phyloP scores from a whole-genome alignment of 1,284 basidiomycete species.

The Trichosporon ovoides region DNA sequence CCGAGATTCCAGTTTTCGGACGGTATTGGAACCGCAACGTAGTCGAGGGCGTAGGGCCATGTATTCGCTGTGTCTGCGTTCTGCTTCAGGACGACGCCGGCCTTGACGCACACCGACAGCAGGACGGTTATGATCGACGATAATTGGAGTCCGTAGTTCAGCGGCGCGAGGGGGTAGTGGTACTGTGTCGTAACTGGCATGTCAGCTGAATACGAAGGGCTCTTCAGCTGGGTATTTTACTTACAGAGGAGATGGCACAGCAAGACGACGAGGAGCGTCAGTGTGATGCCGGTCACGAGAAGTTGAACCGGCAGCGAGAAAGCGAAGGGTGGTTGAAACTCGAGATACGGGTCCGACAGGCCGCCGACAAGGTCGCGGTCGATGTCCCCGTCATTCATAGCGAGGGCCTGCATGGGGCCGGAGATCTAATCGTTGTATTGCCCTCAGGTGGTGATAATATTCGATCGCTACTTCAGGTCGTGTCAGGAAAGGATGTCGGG shows the following conservation, averaged over 20 bases:
- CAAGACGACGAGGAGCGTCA: constrained; percentile 82
- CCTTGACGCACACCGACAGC: constrained; percentile 66
- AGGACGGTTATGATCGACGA: constrained; percentile 74
- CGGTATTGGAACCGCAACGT: constrained; percentile 77
- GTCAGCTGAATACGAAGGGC: neutral
- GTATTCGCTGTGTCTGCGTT: constrained; percentile 60
- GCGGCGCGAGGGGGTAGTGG: constrained; percentile 85
- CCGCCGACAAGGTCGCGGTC: neutral
- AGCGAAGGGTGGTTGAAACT: constrained; percentile 68
- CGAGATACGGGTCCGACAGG: constrained; percentile 64
- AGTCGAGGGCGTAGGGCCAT: constrained; percentile 95
- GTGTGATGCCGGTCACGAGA: constrained; percentile 75
- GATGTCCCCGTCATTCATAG: neutral
- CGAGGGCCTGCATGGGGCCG: neutral
- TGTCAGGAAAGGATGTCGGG: too few relatives aligned
- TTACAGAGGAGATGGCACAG: constrained; percentile 76
- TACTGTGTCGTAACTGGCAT: constrained; percentile 76
- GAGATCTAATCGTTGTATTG: too few relatives aligned
- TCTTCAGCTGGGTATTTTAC: constrained; percentile 6
- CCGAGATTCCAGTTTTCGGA: constrained; percentile 62
- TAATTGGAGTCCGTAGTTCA: constrained; percentile 86
- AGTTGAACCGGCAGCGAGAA: constrained; percentile 89
- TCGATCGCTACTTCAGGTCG: too few relatives aligned
- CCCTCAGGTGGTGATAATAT: too few relatives aligned
- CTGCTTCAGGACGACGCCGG: constrained; percentile 65